Percentiles rank a stretch among this genome's conserved stretches.
Conservation (phyloP, 805 yeast genomes). For the Candida maris region DNA sequence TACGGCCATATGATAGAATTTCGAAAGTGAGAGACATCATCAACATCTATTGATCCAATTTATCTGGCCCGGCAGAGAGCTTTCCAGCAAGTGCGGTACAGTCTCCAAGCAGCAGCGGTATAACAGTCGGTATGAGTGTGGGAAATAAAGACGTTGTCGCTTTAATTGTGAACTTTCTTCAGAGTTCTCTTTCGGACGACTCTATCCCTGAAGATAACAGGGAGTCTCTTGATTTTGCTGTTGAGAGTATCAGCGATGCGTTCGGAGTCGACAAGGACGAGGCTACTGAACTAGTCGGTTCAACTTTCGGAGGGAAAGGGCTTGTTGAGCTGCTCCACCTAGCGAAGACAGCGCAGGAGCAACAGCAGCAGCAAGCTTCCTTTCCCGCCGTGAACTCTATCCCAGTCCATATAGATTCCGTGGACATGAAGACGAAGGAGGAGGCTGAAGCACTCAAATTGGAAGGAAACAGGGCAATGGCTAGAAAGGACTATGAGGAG, state of each 20-base stretch:
- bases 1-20: too few relatives aligned
- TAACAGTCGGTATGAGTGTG: too few relatives aligned
- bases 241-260: slow-evolving; percentile 88
- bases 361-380: not conserved
- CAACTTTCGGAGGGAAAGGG: slow-evolving; percentile 45
- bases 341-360: slow-evolving; percentile 13
- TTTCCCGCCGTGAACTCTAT: slow-evolving; percentile 20
- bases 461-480: slow-evolving; percentile 90
- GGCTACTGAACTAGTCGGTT: slow-evolving; percentile 27
- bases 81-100: too few relatives aligned
- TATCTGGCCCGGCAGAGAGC: too few relatives aligned
- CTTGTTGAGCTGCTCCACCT: slow-evolving; percentile 42
- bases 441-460: slow-evolving; percentile 82
- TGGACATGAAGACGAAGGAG: slow-evolving; percentile 53
- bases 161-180: slow-evolving; percentile 70
- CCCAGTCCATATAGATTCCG: slow-evolving; percentile 41
- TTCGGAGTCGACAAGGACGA: slow-evolving; percentile 47
- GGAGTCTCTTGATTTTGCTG: slow-evolving; percentile 90
- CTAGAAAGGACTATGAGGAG: slow-evolving; percentile 59
- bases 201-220: slow-evolving; percentile 71
- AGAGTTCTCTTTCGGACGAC: slow-evolving; percentile 53
- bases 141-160: slow-evolving; percentile 65
- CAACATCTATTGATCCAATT: too few relatives aligned
- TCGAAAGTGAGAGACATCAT: too few relatives aligned
- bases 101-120: too few relatives aligned